phyloP scores from a whole-genome alignment of 2,329 filamentous ascomycete genomes.

The Sclerotinia subarctica region DNA sequence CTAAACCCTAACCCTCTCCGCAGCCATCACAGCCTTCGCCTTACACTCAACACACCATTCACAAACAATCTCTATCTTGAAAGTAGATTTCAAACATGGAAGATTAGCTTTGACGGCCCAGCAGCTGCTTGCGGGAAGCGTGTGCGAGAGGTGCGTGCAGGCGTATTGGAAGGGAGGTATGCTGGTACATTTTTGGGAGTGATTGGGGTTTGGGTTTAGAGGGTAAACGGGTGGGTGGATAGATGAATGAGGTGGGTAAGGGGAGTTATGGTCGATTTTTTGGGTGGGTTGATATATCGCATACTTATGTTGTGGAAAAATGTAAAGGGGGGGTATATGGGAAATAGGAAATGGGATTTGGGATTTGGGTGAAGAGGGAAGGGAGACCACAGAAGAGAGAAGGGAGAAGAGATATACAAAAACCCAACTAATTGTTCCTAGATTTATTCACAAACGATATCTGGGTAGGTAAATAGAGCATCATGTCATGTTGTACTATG shows the following conservation, averaged over 20 bases:
- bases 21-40: neutral
- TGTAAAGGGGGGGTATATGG: no score
- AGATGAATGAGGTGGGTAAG: neutral
- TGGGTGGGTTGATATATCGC: no score
- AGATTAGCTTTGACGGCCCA: neutral
- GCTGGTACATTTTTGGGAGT: neutral
- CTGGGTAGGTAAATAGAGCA: no score
- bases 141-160: neutral
- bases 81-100: neutral
- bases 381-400: no score
- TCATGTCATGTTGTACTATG: no score
- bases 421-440: no score
- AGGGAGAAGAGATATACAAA: no score
- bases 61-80: neutral
- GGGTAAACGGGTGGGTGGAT: neutral
- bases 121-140: neutral
- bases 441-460: no score
- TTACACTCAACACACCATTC: slow-evolving; percentile 6
- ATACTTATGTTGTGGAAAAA: no score
- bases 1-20: neutral
- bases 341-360: no score
- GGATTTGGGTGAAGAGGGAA: no score
- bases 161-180: neutral
- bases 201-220: neutral
- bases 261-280: neutral